These are phyloP conservation scores for Cyclotella choctawhatcheeana DNA, from an alignment of 108 stramenopile genomes.

Conservation along the genomic window DNA sequence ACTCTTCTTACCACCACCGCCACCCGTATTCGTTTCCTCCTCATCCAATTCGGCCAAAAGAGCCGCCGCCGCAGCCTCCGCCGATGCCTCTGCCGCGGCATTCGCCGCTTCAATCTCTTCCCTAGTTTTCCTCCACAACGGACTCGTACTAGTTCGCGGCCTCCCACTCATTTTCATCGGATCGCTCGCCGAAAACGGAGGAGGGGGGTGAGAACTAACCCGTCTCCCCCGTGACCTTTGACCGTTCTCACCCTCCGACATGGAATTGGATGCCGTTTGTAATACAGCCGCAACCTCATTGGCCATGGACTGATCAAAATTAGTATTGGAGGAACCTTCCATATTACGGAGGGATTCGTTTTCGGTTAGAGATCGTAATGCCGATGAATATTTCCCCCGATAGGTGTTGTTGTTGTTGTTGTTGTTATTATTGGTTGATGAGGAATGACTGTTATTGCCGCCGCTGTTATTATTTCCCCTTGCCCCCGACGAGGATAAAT, in stretches of 20 bases:
- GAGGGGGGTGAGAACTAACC: slow-evolving; percentile 26
- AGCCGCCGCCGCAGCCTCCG: slow-evolving; percentile 88
- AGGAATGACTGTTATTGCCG: too few relatives aligned
- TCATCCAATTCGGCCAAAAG: slow-evolving; percentile 89
- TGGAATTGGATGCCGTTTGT: slow-evolving; percentile 61
- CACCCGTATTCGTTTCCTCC: slow-evolving; percentile 77
- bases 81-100: slow-evolving; percentile 72
- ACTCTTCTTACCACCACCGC: slow-evolving; percentile 70
- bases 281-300: slow-evolving; percentile 64
- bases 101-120: slow-evolving; percentile 58
- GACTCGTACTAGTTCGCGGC: slow-evolving; percentile 24
- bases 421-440: too few relatives aligned
- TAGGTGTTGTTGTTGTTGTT: slow-evolving; percentile 32
- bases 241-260: slow-evolving; percentile 42
- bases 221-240: slow-evolving; percentile 44
- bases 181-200: slow-evolving; percentile 22
- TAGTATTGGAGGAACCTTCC: slow-evolving; percentile 32
- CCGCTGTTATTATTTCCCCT: slow-evolving; percentile 18
- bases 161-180: not conserved
- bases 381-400: slow-evolving; percentile 53
- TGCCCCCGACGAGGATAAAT: too few relatives aligned
- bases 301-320: slow-evolving; percentile 62
- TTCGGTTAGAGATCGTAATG: slow-evolving; percentile 50
- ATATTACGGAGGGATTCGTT: slow-evolving; percentile 29
- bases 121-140: slow-evolving; percentile 43